phyloP scores from a whole-genome alignment of 106 monocot genomes.

The Dendrobium nobile region DNA sequence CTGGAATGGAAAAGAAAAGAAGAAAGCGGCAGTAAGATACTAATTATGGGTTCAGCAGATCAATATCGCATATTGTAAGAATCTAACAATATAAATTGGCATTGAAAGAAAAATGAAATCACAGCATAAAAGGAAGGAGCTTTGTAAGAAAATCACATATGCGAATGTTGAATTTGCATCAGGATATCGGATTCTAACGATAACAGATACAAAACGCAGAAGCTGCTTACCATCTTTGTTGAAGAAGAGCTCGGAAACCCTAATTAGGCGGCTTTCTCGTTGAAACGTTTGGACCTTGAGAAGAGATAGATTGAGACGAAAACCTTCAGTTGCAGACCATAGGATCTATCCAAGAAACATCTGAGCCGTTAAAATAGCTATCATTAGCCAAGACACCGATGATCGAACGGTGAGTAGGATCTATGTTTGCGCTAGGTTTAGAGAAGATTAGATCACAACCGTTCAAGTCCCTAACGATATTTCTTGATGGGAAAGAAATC shows the following conservation, averaged over 20 bases:
- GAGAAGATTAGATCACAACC: too few relatives aligned
- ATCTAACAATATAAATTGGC: neutral
- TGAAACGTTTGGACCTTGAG: neutral
- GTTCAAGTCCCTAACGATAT: too few relatives aligned
- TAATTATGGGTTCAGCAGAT: neutral
- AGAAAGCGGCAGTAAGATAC: neutral
- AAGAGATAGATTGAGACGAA: neutral
- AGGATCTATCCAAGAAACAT: neutral
- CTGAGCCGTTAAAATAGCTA: neutral
- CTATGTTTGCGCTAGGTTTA: neutral
- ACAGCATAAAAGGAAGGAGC: neutral
- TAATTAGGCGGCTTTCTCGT: neutral
- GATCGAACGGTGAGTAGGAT: neutral
- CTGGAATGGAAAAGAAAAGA: conserved; percentile 7
- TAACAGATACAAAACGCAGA: neutral
- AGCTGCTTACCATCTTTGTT: neutral
- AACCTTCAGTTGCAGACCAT: neutral
- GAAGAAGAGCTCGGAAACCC: neutral
- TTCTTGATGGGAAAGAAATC: too few relatives aligned
- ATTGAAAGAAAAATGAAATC: neutral
- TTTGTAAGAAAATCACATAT: too few relatives aligned
- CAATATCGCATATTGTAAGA: too few relatives aligned
- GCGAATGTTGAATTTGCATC: too few relatives aligned
- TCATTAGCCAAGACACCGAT: neutral
- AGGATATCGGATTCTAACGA: neutral